These are phyloP conservation scores for Dendrobium nobile DNA, from an alignment of 106 monocot genomes.

Conservation along the genomic window DNA sequence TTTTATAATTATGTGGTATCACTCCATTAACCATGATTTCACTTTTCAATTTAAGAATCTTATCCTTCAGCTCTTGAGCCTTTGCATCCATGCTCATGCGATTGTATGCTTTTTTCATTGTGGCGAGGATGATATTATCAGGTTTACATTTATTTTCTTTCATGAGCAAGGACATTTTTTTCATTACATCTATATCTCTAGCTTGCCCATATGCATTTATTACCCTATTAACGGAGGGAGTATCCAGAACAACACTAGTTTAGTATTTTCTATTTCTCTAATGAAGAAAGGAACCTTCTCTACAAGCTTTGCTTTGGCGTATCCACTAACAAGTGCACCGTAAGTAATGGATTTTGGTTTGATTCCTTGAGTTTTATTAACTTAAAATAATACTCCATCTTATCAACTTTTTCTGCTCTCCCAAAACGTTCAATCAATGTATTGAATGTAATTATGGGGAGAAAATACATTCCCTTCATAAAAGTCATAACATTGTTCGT, in stretches of 20 bases:
- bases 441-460: constrained; percentile 66
- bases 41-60: constrained; percentile 20
- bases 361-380: constrained; percentile 44
- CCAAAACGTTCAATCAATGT: constrained; percentile 74
- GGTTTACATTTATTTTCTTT: constrained; percentile 28
- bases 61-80: constrained; percentile 40
- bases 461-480: constrained; percentile 74
- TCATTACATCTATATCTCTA: no score
- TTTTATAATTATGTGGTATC: not conserved
- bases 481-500: constrained; percentile 42
- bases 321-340: constrained; percentile 67
- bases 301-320: constrained; percentile 34
- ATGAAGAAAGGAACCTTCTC: no score
- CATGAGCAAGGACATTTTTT: no score
- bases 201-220: no score
- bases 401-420: constrained; percentile 39
- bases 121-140: constrained; percentile 57
- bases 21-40: constrained; percentile 19
- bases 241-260: no score
- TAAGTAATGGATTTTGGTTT: constrained; percentile 86
- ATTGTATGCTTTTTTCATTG: constrained; percentile 64
- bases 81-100: constrained; percentile 46
- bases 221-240: no score
- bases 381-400: no score
- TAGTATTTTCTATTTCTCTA: no score